Conservation (phyloP, 202 grass and related monocot genomes). For the Elaeis oleifera region DNA sequence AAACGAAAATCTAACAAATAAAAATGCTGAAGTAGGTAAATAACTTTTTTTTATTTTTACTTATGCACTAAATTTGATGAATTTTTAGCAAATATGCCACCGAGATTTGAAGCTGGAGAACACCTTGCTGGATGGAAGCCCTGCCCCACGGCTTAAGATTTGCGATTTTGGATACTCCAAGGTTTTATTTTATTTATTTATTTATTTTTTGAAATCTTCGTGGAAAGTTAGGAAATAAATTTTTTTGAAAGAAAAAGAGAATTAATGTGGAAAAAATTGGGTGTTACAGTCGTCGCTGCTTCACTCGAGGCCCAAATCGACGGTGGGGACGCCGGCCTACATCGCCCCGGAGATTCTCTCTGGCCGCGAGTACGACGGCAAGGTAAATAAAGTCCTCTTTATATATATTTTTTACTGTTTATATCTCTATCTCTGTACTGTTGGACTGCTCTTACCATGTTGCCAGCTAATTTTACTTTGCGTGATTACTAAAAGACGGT, state of each 20-base stretch:
- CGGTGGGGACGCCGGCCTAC: slow-evolving; percentile 15
- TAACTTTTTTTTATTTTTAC: background rate
- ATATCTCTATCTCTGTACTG: background rate
- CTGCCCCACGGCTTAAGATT: slow-evolving; percentile 77
- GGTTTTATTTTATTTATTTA: slow-evolving; percentile 23
- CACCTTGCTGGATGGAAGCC: slow-evolving; percentile 84
- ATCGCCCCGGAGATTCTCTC: slow-evolving; percentile 14
- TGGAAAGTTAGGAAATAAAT: too few relatives aligned
- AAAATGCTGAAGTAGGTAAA: slow-evolving; percentile 8
- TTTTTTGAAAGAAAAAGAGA: too few relatives aligned
- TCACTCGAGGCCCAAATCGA: slow-evolving; percentile 18
- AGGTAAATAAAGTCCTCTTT: background rate
- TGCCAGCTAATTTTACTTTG: too few relatives aligned
- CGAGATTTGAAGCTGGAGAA: slow-evolving; percentile 95
- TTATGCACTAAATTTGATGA: background rate
- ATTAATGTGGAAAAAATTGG: too few relatives aligned
- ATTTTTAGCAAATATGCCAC: slow-evolving; percentile 73
- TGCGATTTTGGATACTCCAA: slow-evolving; percentile 98
- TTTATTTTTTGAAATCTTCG: too few relatives aligned
- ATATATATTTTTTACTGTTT: background rate
- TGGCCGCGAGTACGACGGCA: slow-evolving; percentile 12
- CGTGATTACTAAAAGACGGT: too few relatives aligned
- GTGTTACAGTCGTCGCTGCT: slow-evolving; percentile 1
- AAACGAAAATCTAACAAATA: background rate
- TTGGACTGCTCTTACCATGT: too few relatives aligned